Conservation (phyloP, 306 rosid genomes). For the Glycine tomentella region DNA sequence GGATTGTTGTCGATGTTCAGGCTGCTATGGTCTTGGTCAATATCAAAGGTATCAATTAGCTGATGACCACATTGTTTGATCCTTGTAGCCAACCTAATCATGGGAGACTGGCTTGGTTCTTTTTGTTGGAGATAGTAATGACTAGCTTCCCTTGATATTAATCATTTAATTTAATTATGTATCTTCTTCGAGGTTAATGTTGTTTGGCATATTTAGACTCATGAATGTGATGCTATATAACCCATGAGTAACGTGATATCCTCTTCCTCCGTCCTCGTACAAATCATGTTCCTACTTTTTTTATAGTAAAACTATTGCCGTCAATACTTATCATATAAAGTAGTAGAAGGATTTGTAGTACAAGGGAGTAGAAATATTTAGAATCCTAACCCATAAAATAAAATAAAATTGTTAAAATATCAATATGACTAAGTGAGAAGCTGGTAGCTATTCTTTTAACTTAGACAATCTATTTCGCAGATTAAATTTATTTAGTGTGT, state of each 20-base stretch:
- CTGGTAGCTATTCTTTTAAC: too few relatives aligned
- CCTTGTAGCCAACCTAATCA: constrained; percentile 8
- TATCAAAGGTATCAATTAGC: constrained; percentile 14
- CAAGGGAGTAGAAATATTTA: too few relatives aligned
- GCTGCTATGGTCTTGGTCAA: background rate
- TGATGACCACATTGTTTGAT: constrained; percentile 38
- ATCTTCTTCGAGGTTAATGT: background rate
- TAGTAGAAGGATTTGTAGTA: too few relatives aligned
- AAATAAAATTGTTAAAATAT: too few relatives aligned
- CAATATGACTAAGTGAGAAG: too few relatives aligned
- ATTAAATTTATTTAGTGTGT: too few relatives aligned
- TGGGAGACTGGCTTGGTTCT: background rate
- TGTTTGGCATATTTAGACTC: background rate
- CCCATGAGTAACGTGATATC: background rate
- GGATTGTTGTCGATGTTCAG: constrained; percentile 18
- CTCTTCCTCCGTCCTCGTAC: too few relatives aligned
- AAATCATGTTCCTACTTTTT: too few relatives aligned
- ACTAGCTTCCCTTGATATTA: background rate
- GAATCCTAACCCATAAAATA: too few relatives aligned
- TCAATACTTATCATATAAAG: too few relatives aligned
- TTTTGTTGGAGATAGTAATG: background rate
- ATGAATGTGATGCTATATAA: background rate
- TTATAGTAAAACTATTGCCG: too few relatives aligned
- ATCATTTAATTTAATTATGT: background rate
- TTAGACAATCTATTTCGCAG: too few relatives aligned